Evolutionary conservation across 106 monocot genomes (phyloP).

Genomic region (Platanthera zijinensis): DNA sequence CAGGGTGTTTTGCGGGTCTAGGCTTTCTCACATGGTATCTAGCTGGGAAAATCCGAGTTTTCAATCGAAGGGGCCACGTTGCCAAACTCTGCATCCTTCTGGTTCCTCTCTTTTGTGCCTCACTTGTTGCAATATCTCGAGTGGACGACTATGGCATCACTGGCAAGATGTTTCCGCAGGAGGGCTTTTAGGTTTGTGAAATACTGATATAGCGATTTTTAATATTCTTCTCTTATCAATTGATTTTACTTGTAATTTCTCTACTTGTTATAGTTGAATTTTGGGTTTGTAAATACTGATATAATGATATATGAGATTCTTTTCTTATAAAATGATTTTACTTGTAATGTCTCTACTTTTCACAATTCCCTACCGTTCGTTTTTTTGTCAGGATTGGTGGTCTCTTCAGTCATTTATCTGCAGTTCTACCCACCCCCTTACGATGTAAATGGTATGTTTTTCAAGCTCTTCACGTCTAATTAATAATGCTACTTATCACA

Average conservation of each 20-base stretch:
- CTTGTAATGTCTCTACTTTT: too few species aligned
- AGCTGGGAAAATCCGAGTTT: constrained; percentile 52
- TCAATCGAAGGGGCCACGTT: constrained; percentile 53
- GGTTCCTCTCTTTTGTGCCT: constrained; percentile 49
- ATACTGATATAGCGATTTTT: not conserved
- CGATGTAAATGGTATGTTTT: constrained; percentile 25
- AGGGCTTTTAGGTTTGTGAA: constrained; percentile 36
- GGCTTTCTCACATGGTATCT: constrained; percentile 36
- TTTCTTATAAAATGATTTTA: too few species aligned
- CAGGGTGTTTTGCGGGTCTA: constrained; percentile 20
- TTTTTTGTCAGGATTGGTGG: constrained; percentile 27
- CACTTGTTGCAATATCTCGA: constrained; percentile 55
- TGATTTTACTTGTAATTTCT: not conserved
- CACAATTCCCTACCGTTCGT: too few species aligned
- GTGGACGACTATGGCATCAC: constrained; percentile 84
- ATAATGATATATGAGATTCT: too few species aligned
- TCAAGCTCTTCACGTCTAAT: too few species aligned
- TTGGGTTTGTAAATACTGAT: too few species aligned
- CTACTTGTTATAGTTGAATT: not conserved
- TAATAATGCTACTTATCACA: too few species aligned
- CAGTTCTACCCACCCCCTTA: constrained; percentile 62
- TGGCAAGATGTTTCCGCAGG: constrained; percentile 74
- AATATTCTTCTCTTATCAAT: not conserved
- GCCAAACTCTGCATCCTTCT: constrained; percentile 60
- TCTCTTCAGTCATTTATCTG: constrained; percentile 50